A percentile compares a stretch with the other conserved stretches of the same genome.
Evolutionary conservation across 495 filamentous ascomycete species (phyloP).

Genomic region (Neurospora africana): DNA sequence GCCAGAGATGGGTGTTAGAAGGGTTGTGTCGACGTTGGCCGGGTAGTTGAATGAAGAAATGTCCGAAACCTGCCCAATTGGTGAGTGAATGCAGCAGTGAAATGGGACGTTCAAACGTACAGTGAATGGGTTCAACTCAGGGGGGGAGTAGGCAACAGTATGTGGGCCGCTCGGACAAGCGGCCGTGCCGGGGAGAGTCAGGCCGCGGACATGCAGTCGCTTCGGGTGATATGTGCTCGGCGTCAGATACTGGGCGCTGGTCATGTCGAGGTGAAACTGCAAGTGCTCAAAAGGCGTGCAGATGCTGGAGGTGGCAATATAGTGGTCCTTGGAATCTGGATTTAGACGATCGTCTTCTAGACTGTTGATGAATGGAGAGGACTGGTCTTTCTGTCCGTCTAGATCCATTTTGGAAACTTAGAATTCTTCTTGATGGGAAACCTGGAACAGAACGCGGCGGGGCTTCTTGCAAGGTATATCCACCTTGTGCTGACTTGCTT

Average conservation of each 20-base stretch:
- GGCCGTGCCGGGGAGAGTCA: conserved; percentile 11
- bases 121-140: conserved; percentile 21
- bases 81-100: conserved; percentile 1
- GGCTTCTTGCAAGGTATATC: neutral
- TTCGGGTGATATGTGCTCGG: conserved; percentile 14
- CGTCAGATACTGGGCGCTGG: conserved; percentile 19
- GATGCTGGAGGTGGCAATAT: conserved; percentile 1
- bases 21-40: conserved; percentile 30
- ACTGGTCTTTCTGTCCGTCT: conserved; percentile 11
- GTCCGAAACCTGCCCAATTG: conserved; percentile 16
- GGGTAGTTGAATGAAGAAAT: conserved; percentile 37
- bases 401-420: conserved; percentile 15
- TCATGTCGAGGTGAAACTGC: conserved; percentile 21
- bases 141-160: conserved; percentile 13
- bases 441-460: neutral
- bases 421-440: neutral
- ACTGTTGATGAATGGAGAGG: neutral
- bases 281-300: conserved; percentile 7
- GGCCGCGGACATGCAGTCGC: conserved; percentile 6
- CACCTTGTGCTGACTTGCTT: neutral
- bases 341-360: conserved; percentile 9
- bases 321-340: conserved; percentile 12
- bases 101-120: conserved; percentile 12
- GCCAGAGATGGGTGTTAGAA: conserved; percentile 37
- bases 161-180: conserved; percentile 13